Base-by-base conservation (phyloP, 140 eudicot species). In the Ambrosia hybrid region DNA sequence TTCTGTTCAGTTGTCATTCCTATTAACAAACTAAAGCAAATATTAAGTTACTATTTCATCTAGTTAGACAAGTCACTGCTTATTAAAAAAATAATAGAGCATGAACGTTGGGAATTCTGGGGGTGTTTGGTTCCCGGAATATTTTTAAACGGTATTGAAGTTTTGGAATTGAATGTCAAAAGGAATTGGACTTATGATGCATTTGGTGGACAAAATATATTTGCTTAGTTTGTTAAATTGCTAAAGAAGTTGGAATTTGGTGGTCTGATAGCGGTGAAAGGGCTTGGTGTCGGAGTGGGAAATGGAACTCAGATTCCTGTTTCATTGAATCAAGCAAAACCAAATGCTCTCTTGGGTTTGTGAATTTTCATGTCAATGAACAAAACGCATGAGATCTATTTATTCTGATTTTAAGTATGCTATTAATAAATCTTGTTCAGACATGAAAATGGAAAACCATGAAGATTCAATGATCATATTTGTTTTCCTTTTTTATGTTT, bases 1-100 rank as follows among this genome's bases (percentile, higher is more conserved):
- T 38, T 65, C 17, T 65, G 34, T 65, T 65, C 34, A 39, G 12
- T 21, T 65, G 37, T 41, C 70, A 41, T 41, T 36, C 36, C 10
- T 38, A 9, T 14, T 65, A 39, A 39, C 70, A n/a, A 58, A 65
- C 3, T 65, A 17, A 65, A 38, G 70, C n/a, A 39, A 58, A 58
- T 21, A 38, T 39, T 15, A 14, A 66, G 38, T 66, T 16, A 66
- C 7, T 37, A 41, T 9, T 41, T 65, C 3, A 67, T 46, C 17
- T 16, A 17, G 11, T 67, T 38, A n/a, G n/a, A n/a, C n/a, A n/a
- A n/a, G n/a, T n/a, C 30, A 48, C 33, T 13, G 60, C 72, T 51
- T 51, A 12, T 52, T 33, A 13, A 68, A 38, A 30, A 33, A 68
- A n/a, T 10, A 37, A 39, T 38, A n/a, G 68, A 63, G 68, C 33